Base-by-base conservation (phyloP, 2,329 filamentous ascomycete species). In the Coniella lustricola region DNA sequence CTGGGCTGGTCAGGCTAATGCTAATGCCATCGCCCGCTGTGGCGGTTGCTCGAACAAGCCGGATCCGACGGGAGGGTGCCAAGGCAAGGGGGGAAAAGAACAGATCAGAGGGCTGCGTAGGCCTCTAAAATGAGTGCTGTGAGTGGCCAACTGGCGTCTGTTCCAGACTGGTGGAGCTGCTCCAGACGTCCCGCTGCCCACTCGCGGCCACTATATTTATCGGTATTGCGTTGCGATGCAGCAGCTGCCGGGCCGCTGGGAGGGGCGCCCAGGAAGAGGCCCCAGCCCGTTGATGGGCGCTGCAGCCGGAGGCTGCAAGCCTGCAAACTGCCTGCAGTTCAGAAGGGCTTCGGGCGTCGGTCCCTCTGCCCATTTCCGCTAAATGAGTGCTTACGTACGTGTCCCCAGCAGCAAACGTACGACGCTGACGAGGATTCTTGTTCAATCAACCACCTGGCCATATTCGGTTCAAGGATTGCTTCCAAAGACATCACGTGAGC, bases 141-240 rank as follows among this genome's bases (percentile, higher is more conserved):
- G 38, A 41, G 38, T 41, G 38, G 38, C 38, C 38, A 41, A n/a
- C 38, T 38, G 38, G 38, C 38, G 7, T n/a, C 34, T 36, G n/a
- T 36, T 16, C 34, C n/a, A 17, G 8, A 4, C 34, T 17, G 34
- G 34, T 36, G 34, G 34, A 17, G 34, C 8, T 4, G 13, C 34
- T 17, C n/a, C 10, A 12, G 34, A 8, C 34, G n/a, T 12, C 34
- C 17, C n/a, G n/a, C n/a, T n/a, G n/a, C n/a, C n/a, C n/a, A n/a
- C n/a, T n/a, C n/a, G n/a, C n/a, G n/a, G n/a, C 29, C 29, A 32
- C 29, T 32, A 32, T 32, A 32, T 32, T 32, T 32, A 32, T 13
- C 29, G n/a, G n/a, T n/a, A n/a, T n/a, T n/a, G n/a, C n/a, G n/a
- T n/a, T n/a, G n/a, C 10, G 10, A 10, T 29, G 10, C 25, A 29